Conservation (phyloP, 805 yeast genomes). For the Metschnikowia vanudenii region DNA sequence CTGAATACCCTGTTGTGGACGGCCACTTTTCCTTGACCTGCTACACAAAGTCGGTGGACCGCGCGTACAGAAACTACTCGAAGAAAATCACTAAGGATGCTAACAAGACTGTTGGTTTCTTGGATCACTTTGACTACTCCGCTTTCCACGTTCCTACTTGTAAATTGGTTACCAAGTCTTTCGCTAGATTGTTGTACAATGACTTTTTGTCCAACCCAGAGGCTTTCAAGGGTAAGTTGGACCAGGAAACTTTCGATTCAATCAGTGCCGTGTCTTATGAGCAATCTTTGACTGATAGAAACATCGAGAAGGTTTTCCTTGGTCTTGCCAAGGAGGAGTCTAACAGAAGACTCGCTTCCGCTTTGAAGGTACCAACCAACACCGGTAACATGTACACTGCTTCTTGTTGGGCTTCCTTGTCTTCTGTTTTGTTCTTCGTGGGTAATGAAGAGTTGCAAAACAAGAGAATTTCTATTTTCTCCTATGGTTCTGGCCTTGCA, state of each 20-base stretch:
- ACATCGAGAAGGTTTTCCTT: slow-evolving; percentile 81
- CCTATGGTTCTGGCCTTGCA: slow-evolving; percentile 98
- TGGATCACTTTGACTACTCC: slow-evolving; percentile 78
- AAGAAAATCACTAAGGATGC: slow-evolving; percentile 59
- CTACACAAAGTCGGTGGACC: slow-evolving; percentile 90
- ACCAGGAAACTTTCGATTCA: slow-evolving; percentile 50
- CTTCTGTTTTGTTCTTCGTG: slow-evolving; percentile 75
- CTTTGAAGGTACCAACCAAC: slow-evolving; percentile 86
- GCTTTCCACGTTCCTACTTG: slow-evolving; percentile 99
- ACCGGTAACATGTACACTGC: slow-evolving; percentile 99
- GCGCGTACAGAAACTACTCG: slow-evolving; percentile 79
- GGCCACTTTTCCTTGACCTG: slow-evolving; percentile 94
- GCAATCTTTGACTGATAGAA: slow-evolving; percentile 72
- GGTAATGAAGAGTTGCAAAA: slow-evolving; percentile 72
- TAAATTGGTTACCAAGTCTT: slow-evolving; percentile 89
- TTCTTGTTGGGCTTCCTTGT: slow-evolving; percentile 81
- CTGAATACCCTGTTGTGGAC: slow-evolving; percentile 96
- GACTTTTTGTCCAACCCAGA: slow-evolving; percentile 76
- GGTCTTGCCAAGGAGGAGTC: slow-evolving; percentile 68
- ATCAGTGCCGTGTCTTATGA: slow-evolving; percentile 65
- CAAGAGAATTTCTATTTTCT: slow-evolving; percentile 88
- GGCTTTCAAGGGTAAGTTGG: slow-evolving; percentile 44
- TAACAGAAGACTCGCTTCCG: slow-evolving; percentile 70
- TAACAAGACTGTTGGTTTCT: slow-evolving; percentile 54
- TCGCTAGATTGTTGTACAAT: slow-evolving; percentile 86